Percentiles rank a stretch among this genome's conserved stretches.
Evolutionary conservation across 2,329 filamentous ascomycete genomes (phyloP).

Genomic region (Penicillium sp.): DNA sequence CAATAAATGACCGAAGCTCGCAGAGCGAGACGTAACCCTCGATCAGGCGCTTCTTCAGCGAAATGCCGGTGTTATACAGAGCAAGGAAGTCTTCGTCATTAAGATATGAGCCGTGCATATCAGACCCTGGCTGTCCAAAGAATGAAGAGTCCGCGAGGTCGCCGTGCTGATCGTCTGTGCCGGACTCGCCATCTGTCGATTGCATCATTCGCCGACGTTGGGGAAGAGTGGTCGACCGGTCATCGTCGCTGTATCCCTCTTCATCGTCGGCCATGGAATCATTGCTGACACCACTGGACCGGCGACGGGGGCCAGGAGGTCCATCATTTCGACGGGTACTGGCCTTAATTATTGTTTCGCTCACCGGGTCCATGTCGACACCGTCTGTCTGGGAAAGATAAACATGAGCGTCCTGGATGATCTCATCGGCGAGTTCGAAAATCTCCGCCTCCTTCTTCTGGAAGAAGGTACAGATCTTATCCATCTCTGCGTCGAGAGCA

Average conservation of each 20-base stretch:
- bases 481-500: constrained; percentile 82
- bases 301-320: constrained; percentile 38
- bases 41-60: constrained; percentile 88
- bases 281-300: constrained; percentile 45
- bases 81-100: constrained; percentile 71
- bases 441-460: constrained; percentile 86
- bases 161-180: constrained; percentile 31
- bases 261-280: constrained; percentile 56
- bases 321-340: constrained; percentile 18
- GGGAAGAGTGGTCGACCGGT: constrained; percentile 40
- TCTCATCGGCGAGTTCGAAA: constrained; percentile 72
- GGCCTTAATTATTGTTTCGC: constrained; percentile 44
- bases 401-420: constrained; percentile 72
- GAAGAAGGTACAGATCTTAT: constrained; percentile 93
- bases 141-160: constrained; percentile 40
- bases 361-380: constrained; percentile 45
- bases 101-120: constrained; percentile 69
- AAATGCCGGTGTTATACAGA: constrained; percentile 71
- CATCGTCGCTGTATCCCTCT: constrained; percentile 59
- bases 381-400: constrained; percentile 62
- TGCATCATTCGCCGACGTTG: constrained; percentile 17
- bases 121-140: constrained; percentile 27
- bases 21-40: constrained; percentile 88
- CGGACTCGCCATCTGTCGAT: constrained; percentile 31
- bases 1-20: constrained; percentile 92